phyloP scores from a whole-genome alignment of 805 yeast species.

The Metschnikowia picachoensis region DNA sequence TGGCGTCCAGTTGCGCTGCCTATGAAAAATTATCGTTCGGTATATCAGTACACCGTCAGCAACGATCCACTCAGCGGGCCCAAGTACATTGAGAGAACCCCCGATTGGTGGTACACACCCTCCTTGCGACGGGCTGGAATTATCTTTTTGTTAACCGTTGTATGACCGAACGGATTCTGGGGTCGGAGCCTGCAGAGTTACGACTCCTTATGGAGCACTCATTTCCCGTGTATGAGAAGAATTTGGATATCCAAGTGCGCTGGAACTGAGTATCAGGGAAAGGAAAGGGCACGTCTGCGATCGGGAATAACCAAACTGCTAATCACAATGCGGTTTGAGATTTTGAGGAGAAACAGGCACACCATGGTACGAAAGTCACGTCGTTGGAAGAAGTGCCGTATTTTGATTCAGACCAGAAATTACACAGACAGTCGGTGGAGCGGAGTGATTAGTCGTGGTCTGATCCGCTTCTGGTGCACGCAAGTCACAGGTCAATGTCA shows the following conservation, averaged over 20 bases:
- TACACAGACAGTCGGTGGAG: slow-evolving; percentile 51
- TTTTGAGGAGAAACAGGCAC: slow-evolving; percentile 40
- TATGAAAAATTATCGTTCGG: slow-evolving; percentile 47
- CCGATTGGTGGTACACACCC: slow-evolving; percentile 28
- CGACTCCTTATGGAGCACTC: slow-evolving; percentile 4
- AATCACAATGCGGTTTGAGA: slow-evolving; percentile 52
- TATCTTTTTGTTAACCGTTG: slow-evolving; percentile 23
- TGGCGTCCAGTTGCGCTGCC: slow-evolving; percentile 53
- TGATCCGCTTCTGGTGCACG: too few relatives aligned
- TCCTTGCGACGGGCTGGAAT: slow-evolving; percentile 29
- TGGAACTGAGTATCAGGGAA: slow-evolving; percentile 10
- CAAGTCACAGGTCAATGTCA: too few relatives aligned
- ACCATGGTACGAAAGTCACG: slow-evolving; percentile 35
- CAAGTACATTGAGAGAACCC: slow-evolving; percentile 24
- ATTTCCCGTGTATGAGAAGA: slow-evolving; percentile 16
- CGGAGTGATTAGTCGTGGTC: slow-evolving; percentile 4
- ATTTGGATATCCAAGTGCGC: slow-evolving; percentile 45
- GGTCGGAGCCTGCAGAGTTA: slow-evolving; percentile 23
- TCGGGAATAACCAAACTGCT: slow-evolving; percentile 57
- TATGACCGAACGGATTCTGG: slow-evolving; percentile 26
- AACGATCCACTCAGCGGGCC: slow-evolving; percentile 27
- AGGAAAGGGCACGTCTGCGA: slow-evolving; percentile 48
- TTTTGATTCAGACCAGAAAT: slow-evolving; percentile 45
- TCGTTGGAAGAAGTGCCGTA: slow-evolving; percentile 50
- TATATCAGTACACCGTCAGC: slow-evolving; percentile 34